Evolutionary conservation across 2,329 filamentous ascomycete genomes (phyloP), one percentile per base, ranked within the genome.

Genomic region (Apiospora rasikravindrae): DNA sequence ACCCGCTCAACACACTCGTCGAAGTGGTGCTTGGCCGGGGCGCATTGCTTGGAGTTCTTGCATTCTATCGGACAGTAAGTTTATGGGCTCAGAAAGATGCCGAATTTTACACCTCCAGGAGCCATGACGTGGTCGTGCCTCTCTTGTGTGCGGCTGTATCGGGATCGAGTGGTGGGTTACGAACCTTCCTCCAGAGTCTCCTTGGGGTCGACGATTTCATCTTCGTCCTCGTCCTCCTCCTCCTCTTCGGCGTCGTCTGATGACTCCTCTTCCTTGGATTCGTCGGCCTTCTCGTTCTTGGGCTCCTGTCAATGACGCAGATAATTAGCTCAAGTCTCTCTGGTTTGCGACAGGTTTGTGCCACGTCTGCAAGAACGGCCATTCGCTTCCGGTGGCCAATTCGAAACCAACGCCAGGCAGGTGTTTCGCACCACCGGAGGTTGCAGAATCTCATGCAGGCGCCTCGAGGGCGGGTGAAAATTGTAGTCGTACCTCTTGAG

Each of bases 1-100:
- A 99, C 96, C 80, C 96, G 95, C 90, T 98, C 95, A 79, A 96
- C 95, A 84, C 96, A 99, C 87, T 98, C 94, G 77, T 98, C 96
- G 84, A 93, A 98, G 90, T 99, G 96, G 89, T 98, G 96, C 91
- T 98, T 99, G 82, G 90, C 90, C 73, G 93, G 92, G 74, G 92
- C 88, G 86, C 96, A 99, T 84, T 93, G 88, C 84, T 92, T 89
- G 76, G 95, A 95, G 84, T 96, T 91, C 85, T 90, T 90, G 90
- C 96, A 99, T 82, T 98, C 96, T 98, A 84, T 68, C 53, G 64
- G 29, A 61, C 51, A n/a, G 42, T 51, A 22, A 47, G 68, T 22
- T 37, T 37, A 40, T 5, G 22, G 10, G 33, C 22, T 10, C 33
- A 40, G 33, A n/a, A 6, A 13, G 4, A 40, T 61, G 33, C 19